A percentile compares a stretch with the other conserved stretches of the same genome.
Conservation (phyloP, 148 eudicot species). For the Vaccinium darrowii region DNA sequence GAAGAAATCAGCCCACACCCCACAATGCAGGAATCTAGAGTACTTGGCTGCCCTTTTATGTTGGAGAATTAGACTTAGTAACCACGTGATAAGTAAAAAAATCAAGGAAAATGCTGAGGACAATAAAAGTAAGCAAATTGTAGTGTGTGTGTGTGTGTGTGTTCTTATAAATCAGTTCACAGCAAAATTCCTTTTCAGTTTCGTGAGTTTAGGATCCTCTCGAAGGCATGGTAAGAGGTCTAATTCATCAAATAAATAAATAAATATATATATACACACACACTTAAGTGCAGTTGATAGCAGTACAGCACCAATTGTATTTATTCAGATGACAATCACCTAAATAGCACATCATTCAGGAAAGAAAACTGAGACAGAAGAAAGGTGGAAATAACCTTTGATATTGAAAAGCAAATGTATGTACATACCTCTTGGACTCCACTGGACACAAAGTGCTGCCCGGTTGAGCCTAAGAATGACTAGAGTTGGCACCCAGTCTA, state of each 20-base stretch:
- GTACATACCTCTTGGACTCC: conserved; percentile 89
- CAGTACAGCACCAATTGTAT: background rate
- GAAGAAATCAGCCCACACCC: background rate
- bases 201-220: background rate
- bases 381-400: background rate
- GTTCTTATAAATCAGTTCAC: background rate
- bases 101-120: background rate
- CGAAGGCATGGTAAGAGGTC: background rate
- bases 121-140: background rate
- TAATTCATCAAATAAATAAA: background rate
- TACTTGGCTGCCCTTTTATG: background rate
- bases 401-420: conserved; percentile 16
- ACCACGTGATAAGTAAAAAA: background rate
- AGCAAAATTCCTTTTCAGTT: background rate
- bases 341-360: background rate
- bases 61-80: background rate
- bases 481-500: conserved; percentile 94
- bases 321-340: background rate
- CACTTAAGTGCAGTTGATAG: background rate
- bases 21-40: background rate
- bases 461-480: conserved; percentile 95
- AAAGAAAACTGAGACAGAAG: background rate
- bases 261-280: background rate
- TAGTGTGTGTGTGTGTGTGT: no score
- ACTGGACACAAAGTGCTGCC: conserved; percentile 97